Base-by-base conservation (phyloP, 1,284 basidiomycete species). In the Cryptococcus neoformans region DNA sequence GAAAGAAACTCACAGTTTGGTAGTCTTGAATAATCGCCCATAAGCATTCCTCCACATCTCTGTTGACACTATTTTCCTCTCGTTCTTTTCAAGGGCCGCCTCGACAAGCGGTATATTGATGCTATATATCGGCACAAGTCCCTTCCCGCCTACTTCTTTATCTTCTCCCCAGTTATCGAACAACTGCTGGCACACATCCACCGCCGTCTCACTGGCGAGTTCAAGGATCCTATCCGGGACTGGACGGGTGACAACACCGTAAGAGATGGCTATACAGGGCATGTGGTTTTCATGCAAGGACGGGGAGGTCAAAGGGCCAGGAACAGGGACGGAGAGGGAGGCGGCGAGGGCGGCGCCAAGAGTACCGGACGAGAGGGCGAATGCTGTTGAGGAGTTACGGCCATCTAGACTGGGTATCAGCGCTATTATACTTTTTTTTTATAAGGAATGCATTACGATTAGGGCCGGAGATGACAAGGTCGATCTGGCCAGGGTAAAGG, bases 261-360 rank as follows among this genome's bases (percentile, higher is more conserved):
- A 96, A 0, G 89, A 92, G 36, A 96, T 70, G 0, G 92, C 92
- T 58, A 96, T 88, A 35, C 89, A 84, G 35, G 76, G 76, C 50
- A 73, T 72, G 50, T 68, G 65, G 37, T 66, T 54, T 2, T 44
- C 46, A 54, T 73, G 74, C n/a, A 67, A 56, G 1, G 63, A 68
- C 4, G 62, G 54, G 86, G 63, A 91, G 84, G 38, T 89, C 81
- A 50, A 88, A 83, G 45, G 81, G 79, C 62, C 83, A 80, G 88
- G 87, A 48, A 94, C 77, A 1, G 90, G 85, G 1, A 87, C 85
- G 12, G 89, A 88, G 62, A 95, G 79, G 2, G 91, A 88, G 6
- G 89, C 92, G 42, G 91, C 92, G 66, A 95, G 80, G 1, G 92
- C 89, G 1, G 91, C 92, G 42, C 93, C 92, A 59, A 96, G 82